Evolutionary conservation across 2,329 filamentous ascomycete genomes (phyloP).

Genomic region (Bertia moriformis): DNA sequence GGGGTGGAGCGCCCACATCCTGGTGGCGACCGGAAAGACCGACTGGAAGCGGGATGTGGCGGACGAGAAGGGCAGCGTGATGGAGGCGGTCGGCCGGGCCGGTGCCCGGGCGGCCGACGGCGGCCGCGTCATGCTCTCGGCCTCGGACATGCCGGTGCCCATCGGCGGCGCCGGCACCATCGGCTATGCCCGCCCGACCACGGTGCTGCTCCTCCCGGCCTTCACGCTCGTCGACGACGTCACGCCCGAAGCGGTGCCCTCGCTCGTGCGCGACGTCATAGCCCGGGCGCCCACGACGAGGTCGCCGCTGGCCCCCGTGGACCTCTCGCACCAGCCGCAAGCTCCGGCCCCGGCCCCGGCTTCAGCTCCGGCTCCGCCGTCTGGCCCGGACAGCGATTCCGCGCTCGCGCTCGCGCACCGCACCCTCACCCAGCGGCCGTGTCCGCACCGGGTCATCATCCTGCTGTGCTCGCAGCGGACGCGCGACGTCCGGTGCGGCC

Average conservation of each 20-base stretch:
- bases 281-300: conserved; percentile 61
- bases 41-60: conserved; percentile 86
- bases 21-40: conserved; percentile 88
- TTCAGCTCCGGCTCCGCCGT: conserved; percentile 11
- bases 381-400: conserved; percentile 7
- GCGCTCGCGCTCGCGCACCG: conserved; percentile 13
- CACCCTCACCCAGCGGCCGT: conserved; percentile 42
- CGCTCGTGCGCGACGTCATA: conserved; percentile 58
- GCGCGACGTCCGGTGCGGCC: conserved; percentile 87
- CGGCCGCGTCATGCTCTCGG: conserved; percentile 76
- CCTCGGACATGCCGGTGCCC: conserved; percentile 81
- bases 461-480: conserved; percentile 88
- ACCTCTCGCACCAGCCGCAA: too few species aligned
- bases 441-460: conserved; percentile 73
- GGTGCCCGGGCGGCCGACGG: background rate
- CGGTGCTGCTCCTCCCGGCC: conserved; percentile 68
- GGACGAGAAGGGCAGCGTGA: conserved; percentile 74
- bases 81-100: conserved; percentile 50
- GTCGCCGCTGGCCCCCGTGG: conserved; percentile 35
- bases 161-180: conserved; percentile 48
- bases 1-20: conserved; percentile 74
- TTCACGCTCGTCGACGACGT: conserved; percentile 76
- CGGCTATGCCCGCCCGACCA: conserved; percentile 57
- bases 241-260: conserved; percentile 57
- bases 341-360: conserved; percentile 15